A percentile compares a stretch with the other conserved stretches of the same genome.
These are phyloP conservation scores for Nemania sp. DNA, from an alignment of 2,329 filamentous ascomycete species.

Conservation along the genomic window DNA sequence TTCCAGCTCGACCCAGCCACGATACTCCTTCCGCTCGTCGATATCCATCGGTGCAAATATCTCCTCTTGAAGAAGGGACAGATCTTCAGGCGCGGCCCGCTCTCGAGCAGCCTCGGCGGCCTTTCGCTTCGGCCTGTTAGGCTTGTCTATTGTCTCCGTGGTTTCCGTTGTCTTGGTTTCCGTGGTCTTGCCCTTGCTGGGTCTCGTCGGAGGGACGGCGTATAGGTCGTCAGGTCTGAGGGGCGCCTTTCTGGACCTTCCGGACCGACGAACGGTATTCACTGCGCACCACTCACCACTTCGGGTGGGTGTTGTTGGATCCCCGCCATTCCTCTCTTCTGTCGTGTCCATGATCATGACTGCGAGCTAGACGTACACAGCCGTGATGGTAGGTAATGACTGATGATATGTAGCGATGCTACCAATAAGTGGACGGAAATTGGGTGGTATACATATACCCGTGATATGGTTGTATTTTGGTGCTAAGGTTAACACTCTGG, in stretches of 20 bases:
- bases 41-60: constrained; percentile 52
- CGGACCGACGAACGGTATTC: constrained; percentile 27
- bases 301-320: too few species aligned
- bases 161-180: constrained; percentile 22
- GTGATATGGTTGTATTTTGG: too few species aligned
- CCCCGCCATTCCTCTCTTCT: too few species aligned
- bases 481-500: too few species aligned
- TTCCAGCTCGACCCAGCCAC: constrained; percentile 82
- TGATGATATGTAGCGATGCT: too few species aligned
- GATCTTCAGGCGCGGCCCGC: constrained; percentile 42
- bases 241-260: constrained; percentile 28
- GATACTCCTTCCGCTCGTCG: constrained; percentile 63
- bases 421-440: too few species aligned
- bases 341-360: too few species aligned
- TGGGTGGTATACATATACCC: too few species aligned
- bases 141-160: constrained; percentile 2
- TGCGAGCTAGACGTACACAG: too few species aligned
- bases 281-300: too few species aligned
- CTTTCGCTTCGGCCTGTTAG: constrained; percentile 49
- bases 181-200: too few species aligned
- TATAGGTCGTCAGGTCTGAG: constrained; percentile 30
- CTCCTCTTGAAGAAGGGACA: constrained; percentile 45
- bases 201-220: constrained; percentile 22
- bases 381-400: too few species aligned
- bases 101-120: constrained; percentile 42